phyloP scores from a whole-genome alignment of 2,329 filamentous ascomycete genomes.

The Ophiostoma ulmi region DNA sequence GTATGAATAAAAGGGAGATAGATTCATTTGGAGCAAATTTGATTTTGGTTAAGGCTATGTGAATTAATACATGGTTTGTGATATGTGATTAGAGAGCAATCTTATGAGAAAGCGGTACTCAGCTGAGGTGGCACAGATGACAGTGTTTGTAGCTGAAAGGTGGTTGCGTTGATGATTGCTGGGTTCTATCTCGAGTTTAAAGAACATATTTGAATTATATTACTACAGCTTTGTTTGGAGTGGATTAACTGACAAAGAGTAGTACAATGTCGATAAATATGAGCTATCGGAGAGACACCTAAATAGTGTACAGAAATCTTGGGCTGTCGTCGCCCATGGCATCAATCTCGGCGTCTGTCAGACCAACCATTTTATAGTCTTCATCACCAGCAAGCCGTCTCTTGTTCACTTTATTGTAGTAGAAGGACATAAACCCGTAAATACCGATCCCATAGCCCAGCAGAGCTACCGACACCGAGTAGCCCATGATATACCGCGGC shows the following conservation, averaged over 20 bases:
- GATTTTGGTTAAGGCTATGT: neutral
- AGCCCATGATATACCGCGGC: constrained; percentile 20
- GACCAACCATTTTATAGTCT: constrained; percentile 19
- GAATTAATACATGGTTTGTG: neutral
- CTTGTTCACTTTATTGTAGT: constrained; percentile 1
- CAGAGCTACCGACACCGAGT: constrained; percentile 19
- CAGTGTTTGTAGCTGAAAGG: neutral
- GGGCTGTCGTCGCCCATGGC: constrained; percentile 18
- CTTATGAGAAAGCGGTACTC: neutral
- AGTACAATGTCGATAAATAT: too few relatives aligned
- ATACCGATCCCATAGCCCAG: constrained; percentile 9
- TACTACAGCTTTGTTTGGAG: too few relatives aligned
- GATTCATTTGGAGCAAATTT: neutral
- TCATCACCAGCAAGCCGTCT: constrained; percentile 2
- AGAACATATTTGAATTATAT: too few relatives aligned
- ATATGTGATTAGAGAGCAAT: neutral
- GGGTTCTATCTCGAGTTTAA: neutral
- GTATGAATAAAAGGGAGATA: neutral
- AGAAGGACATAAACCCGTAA: constrained; percentile 11
- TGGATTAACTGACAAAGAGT: too few relatives aligned
- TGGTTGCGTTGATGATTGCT: neutral
- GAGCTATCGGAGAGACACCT: neutral
- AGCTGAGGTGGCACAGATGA: neutral
- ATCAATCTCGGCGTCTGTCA: constrained; percentile 20
- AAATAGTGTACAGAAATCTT: constrained; percentile 18